Percentiles rank a stretch among this genome's conserved stretches.
Evolutionary conservation across 192 early-diverging fungal genomes (phyloP).

Genomic region (Mortierella alpina): DNA sequence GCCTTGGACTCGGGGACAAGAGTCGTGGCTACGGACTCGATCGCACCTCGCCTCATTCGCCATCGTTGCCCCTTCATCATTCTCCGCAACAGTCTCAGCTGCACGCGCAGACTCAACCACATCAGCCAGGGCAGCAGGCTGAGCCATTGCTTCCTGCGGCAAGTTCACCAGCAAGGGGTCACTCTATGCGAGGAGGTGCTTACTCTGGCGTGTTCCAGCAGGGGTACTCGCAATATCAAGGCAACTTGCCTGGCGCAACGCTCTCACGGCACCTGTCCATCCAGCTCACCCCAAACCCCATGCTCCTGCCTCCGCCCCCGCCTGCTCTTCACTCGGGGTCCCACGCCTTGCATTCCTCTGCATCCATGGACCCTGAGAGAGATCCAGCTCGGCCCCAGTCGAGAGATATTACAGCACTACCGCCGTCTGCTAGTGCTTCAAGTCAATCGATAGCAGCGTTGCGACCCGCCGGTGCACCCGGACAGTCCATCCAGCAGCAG

Average conservation of each 20-base stretch:
- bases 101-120: too few relatives aligned
- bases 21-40: not conserved
- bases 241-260: conserved; percentile 37
- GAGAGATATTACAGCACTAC: not conserved
- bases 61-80: not conserved
- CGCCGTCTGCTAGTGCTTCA: not conserved
- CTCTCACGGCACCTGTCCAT: conserved; percentile 47
- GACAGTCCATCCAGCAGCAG: conserved; percentile 6
- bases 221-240: conserved; percentile 44
- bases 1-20: not conserved
- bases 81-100: too few relatives aligned
- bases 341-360: conserved; percentile 5
- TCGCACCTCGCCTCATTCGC: not conserved
- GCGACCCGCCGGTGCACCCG: not conserved
- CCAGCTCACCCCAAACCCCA: conserved; percentile 37
- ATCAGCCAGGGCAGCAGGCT: not conserved
- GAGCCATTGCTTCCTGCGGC: conserved; percentile 17
- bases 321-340: conserved; percentile 27
- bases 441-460: not conserved
- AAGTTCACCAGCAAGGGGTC: conserved; percentile 1
- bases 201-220: conserved; percentile 43
- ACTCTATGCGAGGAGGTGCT: conserved; percentile 15
- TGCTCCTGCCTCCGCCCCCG: conserved; percentile 34
- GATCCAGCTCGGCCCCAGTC: not conserved
- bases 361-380: conserved; percentile 7